A percentile compares a stretch with the other conserved stretches of the same genome.
Conservation (phyloP, 2,329 filamentous ascomycete genomes). For the Zasmidium citrigriseum region DNA sequence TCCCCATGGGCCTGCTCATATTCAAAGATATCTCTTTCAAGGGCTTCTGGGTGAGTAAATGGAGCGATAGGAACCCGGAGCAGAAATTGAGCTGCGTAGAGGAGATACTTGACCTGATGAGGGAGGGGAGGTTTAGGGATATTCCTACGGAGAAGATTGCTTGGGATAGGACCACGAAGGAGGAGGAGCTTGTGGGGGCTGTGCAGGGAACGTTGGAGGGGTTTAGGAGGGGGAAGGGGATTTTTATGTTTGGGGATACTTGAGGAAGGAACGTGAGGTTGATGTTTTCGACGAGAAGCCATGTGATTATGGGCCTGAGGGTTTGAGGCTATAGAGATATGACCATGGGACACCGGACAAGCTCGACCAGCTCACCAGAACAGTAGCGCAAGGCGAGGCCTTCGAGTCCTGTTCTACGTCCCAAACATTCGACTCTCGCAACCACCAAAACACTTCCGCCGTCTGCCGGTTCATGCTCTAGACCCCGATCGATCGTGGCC, state of each 20-base stretch:
- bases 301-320: no score
- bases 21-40: slow-evolving; percentile 89
- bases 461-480: no score
- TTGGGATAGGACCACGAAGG: slow-evolving; percentile 82
- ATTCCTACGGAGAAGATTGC: slow-evolving; percentile 77
- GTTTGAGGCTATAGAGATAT: no score
- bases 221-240: slow-evolving; percentile 82
- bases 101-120: slow-evolving; percentile 76
- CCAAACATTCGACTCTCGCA: no score
- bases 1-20: slow-evolving; percentile 84
- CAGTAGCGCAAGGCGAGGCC: no score
- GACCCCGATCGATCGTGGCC: no score
- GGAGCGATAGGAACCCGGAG: slow-evolving; percentile 73
- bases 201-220: slow-evolving; percentile 83
- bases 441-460: no score
- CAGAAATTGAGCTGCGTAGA: slow-evolving; percentile 80
- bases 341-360: no score
- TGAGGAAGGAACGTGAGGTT: neutral
- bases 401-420: no score
- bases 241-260: slow-evolving; percentile 75
- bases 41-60: slow-evolving; percentile 93
- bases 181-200: slow-evolving; percentile 66
- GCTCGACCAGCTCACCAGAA: no score
- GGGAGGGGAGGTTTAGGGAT: slow-evolving; percentile 77
- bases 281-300: no score